Evolutionary conservation across 1,284 basidiomycete genomes (phyloP), one percentile per base, ranked within the genome.

Genomic region (Malassezia globosa): DNA sequence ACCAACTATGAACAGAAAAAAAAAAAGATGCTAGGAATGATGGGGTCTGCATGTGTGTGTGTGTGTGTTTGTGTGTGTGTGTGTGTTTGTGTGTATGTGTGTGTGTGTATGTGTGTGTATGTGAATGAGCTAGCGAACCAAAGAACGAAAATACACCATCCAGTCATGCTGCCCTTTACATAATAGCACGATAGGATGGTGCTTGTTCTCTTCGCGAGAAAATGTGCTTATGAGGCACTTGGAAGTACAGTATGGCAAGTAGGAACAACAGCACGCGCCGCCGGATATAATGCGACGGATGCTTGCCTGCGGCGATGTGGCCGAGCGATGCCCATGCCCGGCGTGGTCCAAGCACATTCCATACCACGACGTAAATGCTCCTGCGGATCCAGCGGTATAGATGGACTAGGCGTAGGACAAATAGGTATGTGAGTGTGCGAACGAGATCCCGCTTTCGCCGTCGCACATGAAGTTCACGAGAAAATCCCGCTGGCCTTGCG

Each of bases 361-460:
- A 52, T 11, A 42, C 11, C n/a, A 52, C 35, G 4, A 36, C 26
- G 23, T 13, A 13, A 23, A 29, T 24, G 23, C 27, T 14, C 7
- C 25, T 38, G 3, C 65, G 46, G n/a, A 64, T 26, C n/a, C 48
- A 31, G 5, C 63, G 53, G 34, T 69, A 59, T 5, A 57, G 11
- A 3, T 60, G 53, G 7, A 71, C 36, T 26, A 71, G 54, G 8
- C 68, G 53, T 46, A 70, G 59, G 31, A 68, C 55, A 36, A 70
- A 69, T 31, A 70, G 55, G 41, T 70, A 70, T 21, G 57, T 54
- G 5, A 70, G 54, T n/a, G 68, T 70, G 1, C 68, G 59, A 22
- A 70, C 26, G 24, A 70, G 51, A 38, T 70, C 66, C 22, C 68
- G 52, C 46, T 67, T 67, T 6, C 66, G 44, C 2, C 64, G 47